Conservation (phyloP, 345 rosid species). For the Eucalyptus fibrosa region DNA sequence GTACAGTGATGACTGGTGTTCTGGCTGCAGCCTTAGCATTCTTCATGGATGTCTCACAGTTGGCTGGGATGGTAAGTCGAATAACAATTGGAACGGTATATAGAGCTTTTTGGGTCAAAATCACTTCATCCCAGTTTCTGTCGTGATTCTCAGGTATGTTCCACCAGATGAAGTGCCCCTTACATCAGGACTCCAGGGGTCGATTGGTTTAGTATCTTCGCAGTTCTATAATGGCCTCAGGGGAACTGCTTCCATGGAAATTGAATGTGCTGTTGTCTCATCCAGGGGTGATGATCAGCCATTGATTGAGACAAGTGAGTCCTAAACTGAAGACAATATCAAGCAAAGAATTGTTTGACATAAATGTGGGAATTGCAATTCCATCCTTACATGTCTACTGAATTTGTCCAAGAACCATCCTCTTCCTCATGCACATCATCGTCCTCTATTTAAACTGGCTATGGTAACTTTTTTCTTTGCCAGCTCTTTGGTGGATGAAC, state of each 20-base stretch:
- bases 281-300: constrained; percentile 22
- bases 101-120: not conserved
- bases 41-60: constrained; percentile 75
- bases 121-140: constrained; percentile 58
- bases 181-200: constrained; percentile 61
- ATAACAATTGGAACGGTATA: not conserved
- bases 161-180: constrained; percentile 91
- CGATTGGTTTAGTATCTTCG: constrained; percentile 29
- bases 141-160: constrained; percentile 82
- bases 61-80: constrained; percentile 74
- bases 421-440: not conserved
- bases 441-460: not conserved
- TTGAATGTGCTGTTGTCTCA: constrained; percentile 5
- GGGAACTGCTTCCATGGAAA: constrained; percentile 1
- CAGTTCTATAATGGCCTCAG: constrained; percentile 12
- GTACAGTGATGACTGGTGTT: constrained; percentile 60
- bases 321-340: constrained; percentile 14
- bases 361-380: not conserved
- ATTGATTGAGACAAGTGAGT: constrained; percentile 15
- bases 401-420: not conserved
- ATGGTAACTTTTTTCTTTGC: not conserved
- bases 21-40: constrained; percentile 61
- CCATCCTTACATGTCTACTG: not conserved
- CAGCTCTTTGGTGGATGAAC: not conserved
- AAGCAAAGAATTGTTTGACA: not conserved